These are phyloP conservation scores for Hibiscus trionum DNA, from an alignment of 345 rosid genomes.

Conservation along the genomic window DNA sequence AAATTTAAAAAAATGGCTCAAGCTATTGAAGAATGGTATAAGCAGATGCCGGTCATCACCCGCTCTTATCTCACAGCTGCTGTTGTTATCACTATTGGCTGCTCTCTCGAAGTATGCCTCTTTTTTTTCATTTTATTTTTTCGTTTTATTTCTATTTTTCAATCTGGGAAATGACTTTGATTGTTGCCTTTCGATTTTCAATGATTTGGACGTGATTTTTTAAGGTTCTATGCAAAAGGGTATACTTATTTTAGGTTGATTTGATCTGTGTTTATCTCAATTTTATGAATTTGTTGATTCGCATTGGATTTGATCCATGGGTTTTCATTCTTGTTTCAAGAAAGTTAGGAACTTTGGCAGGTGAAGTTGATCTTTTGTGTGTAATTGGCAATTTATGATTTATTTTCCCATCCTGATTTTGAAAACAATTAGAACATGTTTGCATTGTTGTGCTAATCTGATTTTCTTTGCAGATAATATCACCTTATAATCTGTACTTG, in stretches of 20 bases:
- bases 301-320: background rate
- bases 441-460: conserved; percentile 3
- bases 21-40: conserved; percentile 98
- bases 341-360: background rate
- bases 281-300: conserved; percentile 1
- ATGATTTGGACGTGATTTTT: background rate
- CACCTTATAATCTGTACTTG: conserved; percentile 80
- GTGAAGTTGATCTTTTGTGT: background rate
- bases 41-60: conserved; percentile 96
- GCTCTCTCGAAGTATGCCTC: conserved; percentile 74
- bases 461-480: conserved; percentile 62
- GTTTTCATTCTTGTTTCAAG: background rate
- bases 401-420: background rate
- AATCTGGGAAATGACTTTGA: background rate
- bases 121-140: background rate
- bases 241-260: conserved; percentile 13
- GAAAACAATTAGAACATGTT: background rate
- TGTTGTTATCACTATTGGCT: conserved; percentile 83
- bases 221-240: conserved; percentile 4
- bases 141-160: background rate
- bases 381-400: background rate
- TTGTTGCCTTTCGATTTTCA: background rate
- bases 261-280: conserved; percentile 10
- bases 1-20: conserved; percentile 56
- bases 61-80: conserved; percentile 97